Conservation (phyloP, 129 eudicot genomes). For the Chrysanthemum lavandulifolium region DNA sequence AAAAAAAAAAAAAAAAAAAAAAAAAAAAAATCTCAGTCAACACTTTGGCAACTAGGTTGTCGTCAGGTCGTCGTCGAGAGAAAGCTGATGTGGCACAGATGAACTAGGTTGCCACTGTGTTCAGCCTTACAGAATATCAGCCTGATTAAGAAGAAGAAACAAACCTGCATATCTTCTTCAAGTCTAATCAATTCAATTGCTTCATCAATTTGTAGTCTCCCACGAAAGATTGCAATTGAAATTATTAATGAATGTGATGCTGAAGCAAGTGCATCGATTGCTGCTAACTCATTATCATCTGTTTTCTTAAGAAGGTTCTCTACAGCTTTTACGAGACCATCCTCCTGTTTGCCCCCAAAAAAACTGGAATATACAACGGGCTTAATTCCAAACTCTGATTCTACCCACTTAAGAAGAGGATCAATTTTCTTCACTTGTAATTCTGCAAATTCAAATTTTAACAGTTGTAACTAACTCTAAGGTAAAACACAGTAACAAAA, state of each 20-base stretch:
- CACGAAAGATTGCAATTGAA: conserved; percentile 68
- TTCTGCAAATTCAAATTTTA: conserved; percentile 40
- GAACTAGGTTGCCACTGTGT: too few relatives aligned
- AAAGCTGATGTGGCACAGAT: too few relatives aligned
- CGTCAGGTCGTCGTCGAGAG: too few relatives aligned
- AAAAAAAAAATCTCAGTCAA: too few relatives aligned
- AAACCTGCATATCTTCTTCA: conserved; percentile 91
- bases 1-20: too few relatives aligned
- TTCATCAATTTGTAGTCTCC: conserved; percentile 65
- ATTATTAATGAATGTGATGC: conserved; percentile 83
- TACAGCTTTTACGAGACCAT: conserved; percentile 65
- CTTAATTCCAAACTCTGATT: conserved; percentile 88
- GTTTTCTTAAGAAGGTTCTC: conserved; percentile 58
- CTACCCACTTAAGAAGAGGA: conserved; percentile 80
- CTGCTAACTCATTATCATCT: conserved; percentile 79
- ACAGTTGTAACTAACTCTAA: neutral
- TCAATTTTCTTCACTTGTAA: conserved; percentile 80
- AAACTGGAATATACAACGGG: conserved; percentile 73
- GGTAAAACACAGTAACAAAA: too few relatives aligned
- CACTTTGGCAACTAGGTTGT: too few relatives aligned
- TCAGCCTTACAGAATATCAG: neutral
- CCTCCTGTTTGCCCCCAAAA: conserved; percentile 87
- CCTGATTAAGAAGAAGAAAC: neutral
- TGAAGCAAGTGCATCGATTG: conserved; percentile 88
- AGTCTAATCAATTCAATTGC: conserved; percentile 91